Conservation (phyloP, 345 rosid genomes). For the Erodium maritimum region DNA sequence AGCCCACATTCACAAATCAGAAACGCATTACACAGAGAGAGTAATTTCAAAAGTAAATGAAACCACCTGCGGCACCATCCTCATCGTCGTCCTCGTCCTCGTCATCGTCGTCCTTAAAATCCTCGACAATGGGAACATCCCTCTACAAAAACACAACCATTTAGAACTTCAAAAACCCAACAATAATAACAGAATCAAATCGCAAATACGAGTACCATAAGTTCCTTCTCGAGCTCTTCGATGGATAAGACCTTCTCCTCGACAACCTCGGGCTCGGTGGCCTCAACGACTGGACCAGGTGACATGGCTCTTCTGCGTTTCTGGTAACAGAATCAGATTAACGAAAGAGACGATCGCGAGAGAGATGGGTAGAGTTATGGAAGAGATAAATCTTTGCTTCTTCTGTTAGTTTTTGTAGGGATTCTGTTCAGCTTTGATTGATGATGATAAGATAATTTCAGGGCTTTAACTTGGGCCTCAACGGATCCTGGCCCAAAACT, state of each 20-base stretch:
- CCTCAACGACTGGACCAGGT: constrained; percentile 44
- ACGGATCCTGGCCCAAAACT: too few species aligned
- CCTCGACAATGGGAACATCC: constrained; percentile 57
- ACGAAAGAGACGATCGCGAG: background rate
- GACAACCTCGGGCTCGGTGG: constrained; percentile 17
- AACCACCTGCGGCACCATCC: constrained; percentile 43
- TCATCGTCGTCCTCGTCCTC: constrained; percentile 60
- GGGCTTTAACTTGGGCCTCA: too few species aligned
- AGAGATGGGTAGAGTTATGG: background rate
- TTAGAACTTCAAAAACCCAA: background rate
- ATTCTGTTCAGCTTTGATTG: too few species aligned
- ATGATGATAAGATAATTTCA: too few species aligned
- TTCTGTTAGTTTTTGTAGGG: too few species aligned
- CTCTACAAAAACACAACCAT: constrained; percentile 9
- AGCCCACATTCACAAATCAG: background rate
- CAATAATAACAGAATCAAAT: background rate
- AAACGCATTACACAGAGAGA: background rate
- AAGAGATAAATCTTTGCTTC: background rate
- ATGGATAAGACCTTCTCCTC: constrained; percentile 16
- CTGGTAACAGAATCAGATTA: background rate
- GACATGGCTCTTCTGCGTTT: constrained; percentile 30
- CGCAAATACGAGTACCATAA: background rate
- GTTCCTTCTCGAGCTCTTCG: constrained; percentile 23
- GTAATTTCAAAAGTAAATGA: background rate
- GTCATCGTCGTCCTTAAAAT: constrained; percentile 53